Base-by-base conservation (phyloP, 768 basidiomycete species). In the Suillus lakei region DNA sequence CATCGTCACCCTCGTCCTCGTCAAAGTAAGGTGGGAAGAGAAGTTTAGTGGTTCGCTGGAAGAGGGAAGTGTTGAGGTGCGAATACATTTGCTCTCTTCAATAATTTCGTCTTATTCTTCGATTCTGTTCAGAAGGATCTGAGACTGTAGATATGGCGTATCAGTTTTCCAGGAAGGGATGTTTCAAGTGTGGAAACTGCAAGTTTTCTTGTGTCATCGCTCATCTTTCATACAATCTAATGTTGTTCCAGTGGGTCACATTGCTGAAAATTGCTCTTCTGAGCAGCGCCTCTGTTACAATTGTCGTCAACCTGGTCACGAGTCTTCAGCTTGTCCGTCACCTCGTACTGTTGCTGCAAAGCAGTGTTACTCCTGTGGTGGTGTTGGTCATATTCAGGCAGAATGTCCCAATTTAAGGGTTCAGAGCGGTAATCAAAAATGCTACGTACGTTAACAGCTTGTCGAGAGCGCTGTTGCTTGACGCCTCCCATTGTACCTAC, bases 121-220 rank as follows among this genome's bases (percentile, higher is more conserved):
- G 73, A 70, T 67, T 64, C 61, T 59, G 69, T 68, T 65, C 68
- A 74, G 77, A 79, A 82, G 80, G 78, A 78, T 78, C 78, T 69
- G 51, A 53, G 51, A 30, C 51, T 53, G 67, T 63, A 72, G 71
- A 70, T 70, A 93, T 93, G 91, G 89, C 91, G 80, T 91, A 85
- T 81, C 90, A 91, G 78, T 89, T 89, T 83, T 87, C 90, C 66
- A 90, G 88, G 84, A 95, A 93, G 82, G 92, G 92, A 69, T 95
- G 93, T 76, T 95, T 91, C 82, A 96, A 95, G 84, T 96, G 95
- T 76, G 95, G 95, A 76, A 95, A 95, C 79, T 84, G 94, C 93
- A 77, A 80, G 89, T 87, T 68, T 64, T 51, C 60, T 62, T 69
- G 48, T 65, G 65, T 43, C 53, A 39, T 61, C 50, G 62, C 59